Evolutionary conservation across 2,329 filamentous ascomycete species (phyloP).

Genomic region (Cladosporium sp.): DNA sequence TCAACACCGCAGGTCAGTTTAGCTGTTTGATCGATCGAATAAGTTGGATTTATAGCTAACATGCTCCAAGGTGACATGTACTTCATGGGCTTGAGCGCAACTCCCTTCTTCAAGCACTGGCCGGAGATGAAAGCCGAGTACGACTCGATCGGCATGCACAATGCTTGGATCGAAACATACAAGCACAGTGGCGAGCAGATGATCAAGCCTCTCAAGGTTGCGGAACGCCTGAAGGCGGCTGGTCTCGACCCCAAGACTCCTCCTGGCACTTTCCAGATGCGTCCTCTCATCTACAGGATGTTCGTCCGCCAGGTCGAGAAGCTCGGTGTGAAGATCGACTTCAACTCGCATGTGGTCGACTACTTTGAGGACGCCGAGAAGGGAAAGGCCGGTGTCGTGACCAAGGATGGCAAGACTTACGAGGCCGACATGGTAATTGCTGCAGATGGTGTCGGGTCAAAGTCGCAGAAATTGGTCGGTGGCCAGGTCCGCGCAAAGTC

Average conservation of each 20-base stretch:
- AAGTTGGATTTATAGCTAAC: neutral
- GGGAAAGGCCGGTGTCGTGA: conserved; percentile 34
- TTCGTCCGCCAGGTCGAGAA: conserved; percentile 53
- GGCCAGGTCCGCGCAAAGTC: conserved; percentile 45
- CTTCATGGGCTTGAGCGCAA: conserved; percentile 61
- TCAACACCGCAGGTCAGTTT: conserved; percentile 54
- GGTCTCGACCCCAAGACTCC: conserved; percentile 52
- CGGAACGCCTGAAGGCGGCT: conserved; percentile 52
- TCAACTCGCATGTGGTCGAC: conserved; percentile 46
- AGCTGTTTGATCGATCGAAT: neutral
- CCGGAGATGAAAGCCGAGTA: conserved; percentile 56
- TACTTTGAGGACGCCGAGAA: conserved; percentile 47
- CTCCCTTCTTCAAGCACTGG: conserved; percentile 58
- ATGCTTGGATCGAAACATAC: conserved; percentile 59
- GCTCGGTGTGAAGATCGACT: conserved; percentile 47
- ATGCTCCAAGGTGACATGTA: conserved; percentile 57
- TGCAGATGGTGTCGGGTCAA: conserved; percentile 46
- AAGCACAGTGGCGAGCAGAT: conserved; percentile 56
- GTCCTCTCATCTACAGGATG: conserved; percentile 59
- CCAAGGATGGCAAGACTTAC: conserved; percentile 44
- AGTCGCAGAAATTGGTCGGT: conserved; percentile 49
- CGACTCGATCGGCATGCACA: conserved; percentile 55
- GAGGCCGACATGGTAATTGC: conserved; percentile 45
- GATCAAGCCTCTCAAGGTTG: conserved; percentile 52
- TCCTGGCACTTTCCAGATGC: conserved; percentile 59